Conservation (phyloP, 108 stramenopile genomes). For the Discostella pseudostelligera region DNA sequence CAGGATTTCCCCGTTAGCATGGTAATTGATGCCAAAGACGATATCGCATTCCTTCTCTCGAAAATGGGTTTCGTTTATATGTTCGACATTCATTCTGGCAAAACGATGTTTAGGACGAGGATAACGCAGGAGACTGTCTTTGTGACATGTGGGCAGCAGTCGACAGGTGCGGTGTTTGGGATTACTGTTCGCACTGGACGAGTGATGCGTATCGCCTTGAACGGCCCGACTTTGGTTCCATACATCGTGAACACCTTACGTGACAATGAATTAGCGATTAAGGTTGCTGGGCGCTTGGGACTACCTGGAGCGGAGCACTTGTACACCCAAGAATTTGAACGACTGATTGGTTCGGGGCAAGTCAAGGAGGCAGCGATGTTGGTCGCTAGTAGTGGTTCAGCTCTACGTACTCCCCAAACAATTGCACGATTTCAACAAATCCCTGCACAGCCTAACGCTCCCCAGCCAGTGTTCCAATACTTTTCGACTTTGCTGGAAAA, state of each 20-base stretch:
- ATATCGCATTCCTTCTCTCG: constrained; percentile 94
- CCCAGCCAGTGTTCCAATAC: constrained; percentile 98
- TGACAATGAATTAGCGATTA: constrained; percentile 91
- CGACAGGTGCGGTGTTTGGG: constrained; percentile 88
- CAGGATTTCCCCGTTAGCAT: constrained; percentile 97
- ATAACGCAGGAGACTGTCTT: constrained; percentile 98
- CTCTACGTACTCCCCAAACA: constrained; percentile 95
- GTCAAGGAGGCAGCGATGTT: constrained; percentile 91
- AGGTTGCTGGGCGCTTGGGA: constrained; percentile 92
- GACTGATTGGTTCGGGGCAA: constrained; percentile 86
- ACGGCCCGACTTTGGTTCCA: constrained; percentile 90
- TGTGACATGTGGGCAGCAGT: constrained; percentile 81
- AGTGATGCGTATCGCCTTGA: constrained; percentile 90
- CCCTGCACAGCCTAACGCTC: constrained; percentile 93
- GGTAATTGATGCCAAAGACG: constrained; percentile 84
- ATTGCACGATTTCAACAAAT: constrained; percentile 97
- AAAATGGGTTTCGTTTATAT: constrained; percentile 98
- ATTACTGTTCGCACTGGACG: constrained; percentile 94
- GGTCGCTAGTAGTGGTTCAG: constrained; percentile 85
- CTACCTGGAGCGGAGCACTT: constrained; percentile 97
- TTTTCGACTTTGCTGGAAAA: constrained; percentile 95
- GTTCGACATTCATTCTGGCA: constrained; percentile 96
- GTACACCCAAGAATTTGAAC: constrained; percentile 93
- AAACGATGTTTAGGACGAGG: constrained; percentile 93
- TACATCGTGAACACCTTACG: constrained; percentile 93